phyloP scores from a whole-genome alignment of 148 eudicot species.

The Salicornia ramosissima region DNA sequence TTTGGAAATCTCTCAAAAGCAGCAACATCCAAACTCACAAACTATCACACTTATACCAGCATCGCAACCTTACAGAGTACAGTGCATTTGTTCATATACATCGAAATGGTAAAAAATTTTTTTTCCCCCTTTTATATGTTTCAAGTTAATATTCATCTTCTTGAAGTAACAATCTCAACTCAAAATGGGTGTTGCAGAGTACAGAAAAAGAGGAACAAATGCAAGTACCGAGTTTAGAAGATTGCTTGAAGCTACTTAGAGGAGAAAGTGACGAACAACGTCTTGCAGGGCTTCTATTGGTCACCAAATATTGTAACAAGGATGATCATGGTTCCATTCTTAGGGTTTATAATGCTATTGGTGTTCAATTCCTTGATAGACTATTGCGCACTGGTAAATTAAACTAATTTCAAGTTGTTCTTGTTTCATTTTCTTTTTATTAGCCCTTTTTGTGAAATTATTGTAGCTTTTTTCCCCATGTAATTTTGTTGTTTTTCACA shows the following conservation, averaged over 20 bases:
- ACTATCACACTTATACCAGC: too few relatives aligned
- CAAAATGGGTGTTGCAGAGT: neutral
- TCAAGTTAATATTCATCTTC: too few relatives aligned
- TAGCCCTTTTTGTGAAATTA: too few relatives aligned
- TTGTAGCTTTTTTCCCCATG: neutral
- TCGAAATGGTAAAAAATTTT: too few relatives aligned
- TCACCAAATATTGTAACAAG: slow-evolving; percentile 50
- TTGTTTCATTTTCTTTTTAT: neutral
- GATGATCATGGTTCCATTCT: slow-evolving; percentile 56
- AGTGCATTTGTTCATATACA: too few relatives aligned
- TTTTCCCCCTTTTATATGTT: too few relatives aligned
- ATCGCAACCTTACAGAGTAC: too few relatives aligned
- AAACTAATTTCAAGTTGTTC: neutral
- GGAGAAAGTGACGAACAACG: slow-evolving; percentile 81
- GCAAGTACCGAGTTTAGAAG: slow-evolving; percentile 29
- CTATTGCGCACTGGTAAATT: slow-evolving; percentile 64
- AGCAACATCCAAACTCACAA: too few relatives aligned
- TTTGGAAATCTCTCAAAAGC: too few relatives aligned
- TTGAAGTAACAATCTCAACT: too few relatives aligned
- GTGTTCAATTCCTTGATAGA: slow-evolving; percentile 60
- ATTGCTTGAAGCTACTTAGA: slow-evolving; percentile 62
- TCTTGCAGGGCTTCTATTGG: slow-evolving; percentile 83
- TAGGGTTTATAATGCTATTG: slow-evolving; percentile 58
- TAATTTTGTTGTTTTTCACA: neutral
- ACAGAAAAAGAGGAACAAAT: neutral